Evolutionary conservation across 305 asterid species (phyloP).

Genomic region (Petunia hybrid): DNA sequence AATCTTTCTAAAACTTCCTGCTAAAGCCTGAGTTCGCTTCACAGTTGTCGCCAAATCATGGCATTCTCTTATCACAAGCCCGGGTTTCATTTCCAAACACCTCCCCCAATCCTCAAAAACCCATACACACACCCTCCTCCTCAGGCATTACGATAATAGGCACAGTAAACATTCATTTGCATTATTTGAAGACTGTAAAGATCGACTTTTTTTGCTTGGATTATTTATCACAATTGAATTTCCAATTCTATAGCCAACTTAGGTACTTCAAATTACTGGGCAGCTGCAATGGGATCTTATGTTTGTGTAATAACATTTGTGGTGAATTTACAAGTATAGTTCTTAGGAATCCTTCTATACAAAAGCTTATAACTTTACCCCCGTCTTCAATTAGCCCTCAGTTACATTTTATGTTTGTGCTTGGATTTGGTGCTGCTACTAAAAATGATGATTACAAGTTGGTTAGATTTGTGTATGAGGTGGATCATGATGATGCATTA

Average conservation of each 20-base stretch:
- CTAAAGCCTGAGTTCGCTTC: neutral
- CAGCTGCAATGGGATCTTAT: constrained; percentile 1
- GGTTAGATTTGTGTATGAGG: constrained; percentile 52
- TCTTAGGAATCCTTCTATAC: constrained; percentile 28
- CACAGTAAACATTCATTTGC: neutral
- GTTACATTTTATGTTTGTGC: constrained; percentile 38
- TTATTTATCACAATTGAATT: neutral
- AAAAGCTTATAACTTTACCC: neutral
- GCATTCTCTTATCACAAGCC: constrained; percentile 8
- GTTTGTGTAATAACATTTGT: neutral
- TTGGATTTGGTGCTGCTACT: constrained; percentile 57
- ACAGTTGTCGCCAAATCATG: constrained; percentile 21
- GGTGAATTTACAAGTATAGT: neutral
- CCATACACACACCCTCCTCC: neutral
- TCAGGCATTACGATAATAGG: neutral
- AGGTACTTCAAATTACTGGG: neutral
- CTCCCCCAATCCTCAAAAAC: neutral
- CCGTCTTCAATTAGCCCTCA: constrained; percentile 38
- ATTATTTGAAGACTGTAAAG: neutral
- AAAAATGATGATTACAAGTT: constrained; percentile 50
- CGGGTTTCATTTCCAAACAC: constrained; percentile 24
- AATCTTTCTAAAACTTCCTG: constrained; percentile 23
- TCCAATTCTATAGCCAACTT: neutral
- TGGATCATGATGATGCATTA: neutral
- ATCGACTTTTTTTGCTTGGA: neutral